These are phyloP conservation scores for Buxus sempervirens DNA, from an alignment of 164 flowering plant genomes.

Conservation along the genomic window DNA sequence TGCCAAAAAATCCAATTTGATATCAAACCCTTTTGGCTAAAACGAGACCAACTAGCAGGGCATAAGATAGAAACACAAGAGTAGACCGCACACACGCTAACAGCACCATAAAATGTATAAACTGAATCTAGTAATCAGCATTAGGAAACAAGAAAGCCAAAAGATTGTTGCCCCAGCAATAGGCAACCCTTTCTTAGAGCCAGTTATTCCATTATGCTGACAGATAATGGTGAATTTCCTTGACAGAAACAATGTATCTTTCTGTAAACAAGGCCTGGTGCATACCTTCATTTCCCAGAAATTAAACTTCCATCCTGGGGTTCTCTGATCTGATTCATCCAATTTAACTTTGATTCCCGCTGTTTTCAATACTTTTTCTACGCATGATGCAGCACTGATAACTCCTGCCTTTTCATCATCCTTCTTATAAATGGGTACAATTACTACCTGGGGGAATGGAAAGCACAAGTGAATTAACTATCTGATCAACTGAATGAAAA, in stretches of 20 bases:
- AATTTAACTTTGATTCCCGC: conserved; percentile 78
- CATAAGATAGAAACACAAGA: background rate
- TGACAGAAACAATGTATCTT: background rate
- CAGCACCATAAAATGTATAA: background rate
- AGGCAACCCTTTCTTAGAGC: background rate
- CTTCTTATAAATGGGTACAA: conserved; percentile 93
- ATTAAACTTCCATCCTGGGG: conserved; percentile 97
- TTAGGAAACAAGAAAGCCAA: background rate
- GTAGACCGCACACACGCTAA: too few species aligned
- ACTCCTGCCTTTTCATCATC: conserved; percentile 63
- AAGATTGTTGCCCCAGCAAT: background rate
- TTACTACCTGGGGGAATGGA: conserved; percentile 53
- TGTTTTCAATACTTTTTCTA: conserved; percentile 44
- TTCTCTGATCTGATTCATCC: conserved; percentile 87
- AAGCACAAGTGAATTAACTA: background rate
- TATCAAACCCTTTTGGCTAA: background rate
- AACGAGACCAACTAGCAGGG: background rate
- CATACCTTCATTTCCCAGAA: conserved; percentile 99
- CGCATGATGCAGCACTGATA: conserved; percentile 63
- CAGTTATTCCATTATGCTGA: background rate
- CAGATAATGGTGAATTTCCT: background rate
- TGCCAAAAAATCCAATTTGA: background rate
- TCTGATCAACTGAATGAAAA: background rate
- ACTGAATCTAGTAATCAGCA: background rate
- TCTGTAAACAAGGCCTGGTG: conserved; percentile 1